phyloP scores from a whole-genome alignment of 1,284 basidiomycete species.

The Inonotus hispidus region DNA sequence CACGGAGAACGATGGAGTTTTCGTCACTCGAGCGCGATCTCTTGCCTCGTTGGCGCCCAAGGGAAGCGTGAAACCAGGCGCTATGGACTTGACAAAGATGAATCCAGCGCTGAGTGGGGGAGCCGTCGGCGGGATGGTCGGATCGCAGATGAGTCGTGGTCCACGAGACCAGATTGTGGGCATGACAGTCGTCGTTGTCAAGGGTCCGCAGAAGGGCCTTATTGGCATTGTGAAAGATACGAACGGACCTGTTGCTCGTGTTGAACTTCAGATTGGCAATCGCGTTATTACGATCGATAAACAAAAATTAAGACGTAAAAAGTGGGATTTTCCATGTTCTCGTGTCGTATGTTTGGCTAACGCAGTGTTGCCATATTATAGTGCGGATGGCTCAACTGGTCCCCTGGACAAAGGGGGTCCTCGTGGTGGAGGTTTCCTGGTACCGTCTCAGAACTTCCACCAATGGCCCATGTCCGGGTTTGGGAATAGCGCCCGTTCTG shows the following conservation, averaged over 20 bases:
- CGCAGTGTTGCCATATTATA: constrained; percentile 24
- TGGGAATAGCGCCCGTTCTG: constrained; percentile 1
- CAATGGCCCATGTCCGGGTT: constrained; percentile 11
- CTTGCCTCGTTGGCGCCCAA: constrained; percentile 85
- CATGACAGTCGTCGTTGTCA: constrained; percentile 73
- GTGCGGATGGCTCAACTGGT: constrained; percentile 51
- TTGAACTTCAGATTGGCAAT: constrained; percentile 89
- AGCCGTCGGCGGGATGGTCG: constrained; percentile 72
- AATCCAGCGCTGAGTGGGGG: constrained; percentile 76
- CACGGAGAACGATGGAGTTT: constrained; percentile 89
- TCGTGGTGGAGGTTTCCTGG: constrained; percentile 10
- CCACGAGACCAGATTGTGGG: constrained; percentile 84
- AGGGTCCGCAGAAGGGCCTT: constrained; percentile 90
- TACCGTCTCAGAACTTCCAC: background rate
- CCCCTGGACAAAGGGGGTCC: constrained; percentile 32
- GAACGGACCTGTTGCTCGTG: constrained; percentile 82
- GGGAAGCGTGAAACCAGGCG: constrained; percentile 58
- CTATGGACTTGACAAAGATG: constrained; percentile 89
- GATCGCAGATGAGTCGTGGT: constrained; percentile 66
- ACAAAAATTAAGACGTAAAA: constrained; percentile 70
- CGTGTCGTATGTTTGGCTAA: background rate
- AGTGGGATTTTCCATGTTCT: constrained; percentile 46
- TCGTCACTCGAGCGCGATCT: constrained; percentile 79
- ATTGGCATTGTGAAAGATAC: constrained; percentile 94
- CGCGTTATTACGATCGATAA: constrained; percentile 88